Evolutionary conservation across 495 filamentous ascomycete genomes (phyloP), one percentile per base, ranked within the genome.

Genomic region (Aspergillus steynii): DNA sequence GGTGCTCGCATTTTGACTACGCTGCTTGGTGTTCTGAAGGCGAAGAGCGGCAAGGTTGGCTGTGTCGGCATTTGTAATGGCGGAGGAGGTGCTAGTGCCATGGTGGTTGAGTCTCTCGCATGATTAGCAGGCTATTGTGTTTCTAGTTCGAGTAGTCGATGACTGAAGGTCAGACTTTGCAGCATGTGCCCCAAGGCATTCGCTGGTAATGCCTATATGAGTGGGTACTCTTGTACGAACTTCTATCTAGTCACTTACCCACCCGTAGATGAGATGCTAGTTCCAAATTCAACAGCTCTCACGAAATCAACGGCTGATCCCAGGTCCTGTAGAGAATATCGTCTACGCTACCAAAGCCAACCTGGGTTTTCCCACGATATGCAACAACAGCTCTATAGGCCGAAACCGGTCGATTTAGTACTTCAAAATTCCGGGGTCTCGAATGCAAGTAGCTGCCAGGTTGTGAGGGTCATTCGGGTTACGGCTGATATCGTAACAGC

Each of bases 1-100:
- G 95, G 95, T 65, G 94, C 96, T 56, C 87, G 96, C 65, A 96
- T 98, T 67, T 81, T 96, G 64, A 88, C 91, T n/a, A 99, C 95
- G 8, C 74, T 99, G 65, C 83, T 95, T 52, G 88, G 92, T 58
- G 95, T 98, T 56, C 74, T 99, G 69, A 90, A 85, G 75, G 90
- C 94, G 64, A 91, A 92, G 82, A 89, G 90, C 71, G 93, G 86
- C 56, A 98, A 96, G 88, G 86, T 97, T 74, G 95, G 95, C 51
- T 89, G 86, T 70, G 93, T 90, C 42, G 95, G 93, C 48, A 99
- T 99, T 70, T 99, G 95, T 85, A 99, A 99, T 78, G 95, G 95
- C 59, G 95, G 95, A 47, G 95, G 95, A 66, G 95, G 95, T 66
- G 95, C 95, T 46, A 91, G 87, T 69, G 93, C 96, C 52, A 77